Base-by-base conservation (phyloP, 2,329 filamentous ascomycete species). In the Plenodomus tracheiphilus region DNA sequence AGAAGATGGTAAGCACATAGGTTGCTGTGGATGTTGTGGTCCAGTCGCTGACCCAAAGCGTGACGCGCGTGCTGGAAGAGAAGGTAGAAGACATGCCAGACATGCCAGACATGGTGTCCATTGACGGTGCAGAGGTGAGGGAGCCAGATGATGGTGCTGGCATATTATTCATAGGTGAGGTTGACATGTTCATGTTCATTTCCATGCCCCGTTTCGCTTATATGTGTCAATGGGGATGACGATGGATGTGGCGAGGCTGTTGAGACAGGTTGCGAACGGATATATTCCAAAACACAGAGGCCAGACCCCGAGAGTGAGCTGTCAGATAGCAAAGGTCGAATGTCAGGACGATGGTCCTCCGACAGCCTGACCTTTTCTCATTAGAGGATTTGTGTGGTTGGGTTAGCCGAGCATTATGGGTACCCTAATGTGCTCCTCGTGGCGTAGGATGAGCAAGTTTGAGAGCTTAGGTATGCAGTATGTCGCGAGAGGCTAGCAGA, bases 31-130 rank as follows among this genome's bases (percentile, higher is more conserved):
- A 59, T 2, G 57, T 60, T 1, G 64, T 68, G 1, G 61, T 66
- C 65, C 64, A 69, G 20, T 53, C 41, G 3, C 56, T 55, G 46
- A 70, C 63, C 49, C 61, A 66, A 17, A 69, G 58, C 1, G 66
- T 68, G 17, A 68, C 58, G n/a, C 43, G 46, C 2, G 63, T 69
- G 40, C 56, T 54, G 18, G 60, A 48, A 0, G 61, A 64, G 38
- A 68, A 68, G 15, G 64, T 64, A 16, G 53, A 60, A 5, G 64
- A 49, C 66, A 68, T 70, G 36, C 47, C 51, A 2, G 57, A 30
- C 56, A 60, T 63, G 10, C 46, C 28, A 36, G 32, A 11, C 36
- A 46, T 51, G 2, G 47, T 32, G 13, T 18, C 20, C 13, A 37
- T 19, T 25, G 41, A 43, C 9, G 44, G 32, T 40, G 44, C 38